These are phyloP conservation scores for Saksenaea oblongispora DNA, from an alignment of 371 early-diverging fungal genomes.

Conservation along the genomic window DNA sequence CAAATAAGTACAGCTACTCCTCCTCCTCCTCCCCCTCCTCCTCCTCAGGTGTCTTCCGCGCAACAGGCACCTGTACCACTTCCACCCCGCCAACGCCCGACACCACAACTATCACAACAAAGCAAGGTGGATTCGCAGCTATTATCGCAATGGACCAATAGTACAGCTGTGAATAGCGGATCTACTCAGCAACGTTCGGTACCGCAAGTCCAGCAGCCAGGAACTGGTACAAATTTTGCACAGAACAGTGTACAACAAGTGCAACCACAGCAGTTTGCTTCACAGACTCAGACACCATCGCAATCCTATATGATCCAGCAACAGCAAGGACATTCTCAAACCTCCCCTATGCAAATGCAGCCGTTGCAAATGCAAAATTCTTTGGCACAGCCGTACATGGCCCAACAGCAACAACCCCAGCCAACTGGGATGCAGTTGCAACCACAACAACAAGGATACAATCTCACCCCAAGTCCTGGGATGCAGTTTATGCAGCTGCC, in stretches of 20 bases:
- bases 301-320: constrained; percentile 14
- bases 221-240: not conserved
- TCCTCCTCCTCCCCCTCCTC: constrained; percentile 23
- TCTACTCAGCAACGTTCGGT: constrained; percentile 9
- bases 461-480: not conserved
- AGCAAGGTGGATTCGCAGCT: constrained; percentile 38
- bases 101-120: constrained; percentile 34
- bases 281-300: constrained; percentile 10
- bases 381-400: not conserved
- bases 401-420: constrained; percentile 16
- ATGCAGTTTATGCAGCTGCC: constrained; percentile 24
- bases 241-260: constrained; percentile 14
- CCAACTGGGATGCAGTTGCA: constrained; percentile 11
- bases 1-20: constrained; percentile 14
- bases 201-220: constrained; percentile 20
- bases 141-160: constrained; percentile 36
- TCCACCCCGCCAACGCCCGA: constrained; percentile 33
- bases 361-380: not conserved
- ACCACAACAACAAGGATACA: constrained; percentile 4
- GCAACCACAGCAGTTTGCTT: constrained; percentile 11
- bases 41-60: constrained; percentile 10
- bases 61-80: constrained; percentile 20
- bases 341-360: constrained; percentile 6
- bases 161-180: constrained; percentile 14
- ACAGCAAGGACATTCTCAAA: constrained; percentile 21